Percentiles rank a stretch among this genome's conserved stretches.
Conservation (phyloP, 768 basidiomycete genomes). For the Pisolithus albus region DNA sequence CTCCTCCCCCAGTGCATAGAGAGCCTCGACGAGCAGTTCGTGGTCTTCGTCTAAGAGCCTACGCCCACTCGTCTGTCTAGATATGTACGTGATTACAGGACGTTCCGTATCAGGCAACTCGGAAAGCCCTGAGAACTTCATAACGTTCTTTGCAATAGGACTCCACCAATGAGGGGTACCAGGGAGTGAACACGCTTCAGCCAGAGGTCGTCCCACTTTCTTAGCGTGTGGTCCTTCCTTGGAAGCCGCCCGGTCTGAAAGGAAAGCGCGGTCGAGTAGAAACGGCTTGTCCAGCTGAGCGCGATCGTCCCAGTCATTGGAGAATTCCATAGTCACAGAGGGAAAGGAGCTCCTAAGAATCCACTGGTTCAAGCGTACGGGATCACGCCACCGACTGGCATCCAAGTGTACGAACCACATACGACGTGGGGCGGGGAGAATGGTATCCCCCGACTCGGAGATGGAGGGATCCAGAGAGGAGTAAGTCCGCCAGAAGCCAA, state of each 20-base stretch:
- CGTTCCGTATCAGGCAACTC: conserved; percentile 32
- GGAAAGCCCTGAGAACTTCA: conserved; percentile 61
- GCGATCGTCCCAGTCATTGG: conserved; percentile 80
- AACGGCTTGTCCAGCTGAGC: conserved; percentile 59
- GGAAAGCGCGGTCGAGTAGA: conserved; percentile 78
- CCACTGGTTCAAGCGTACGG: conserved; percentile 86
- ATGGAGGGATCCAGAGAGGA: conserved; percentile 73
- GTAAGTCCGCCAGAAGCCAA: conserved; percentile 90
- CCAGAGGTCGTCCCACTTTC: conserved; percentile 69
- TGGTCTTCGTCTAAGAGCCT: conserved; percentile 76
- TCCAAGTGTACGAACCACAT: conserved; percentile 71
- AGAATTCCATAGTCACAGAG: conserved; percentile 70
- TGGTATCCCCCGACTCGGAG: conserved; percentile 54
- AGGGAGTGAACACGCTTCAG: conserved; percentile 66
- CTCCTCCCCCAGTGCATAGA: conserved; percentile 58
- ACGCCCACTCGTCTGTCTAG: conserved; percentile 83
- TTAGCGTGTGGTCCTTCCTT: conserved; percentile 62
- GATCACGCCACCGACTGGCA: conserved; percentile 82
- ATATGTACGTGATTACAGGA: conserved; percentile 90
- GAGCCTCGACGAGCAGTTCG: conserved; percentile 66
- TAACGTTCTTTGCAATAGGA: conserved; percentile 63
- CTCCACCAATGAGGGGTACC: conserved; percentile 83
- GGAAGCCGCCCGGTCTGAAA: conserved; percentile 81
- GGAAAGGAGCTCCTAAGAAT: conserved; percentile 77
- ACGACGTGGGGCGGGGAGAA: conserved; percentile 67